Base-by-base conservation (phyloP, 78 protist species). In the Speleostelium caveatum region DNA sequence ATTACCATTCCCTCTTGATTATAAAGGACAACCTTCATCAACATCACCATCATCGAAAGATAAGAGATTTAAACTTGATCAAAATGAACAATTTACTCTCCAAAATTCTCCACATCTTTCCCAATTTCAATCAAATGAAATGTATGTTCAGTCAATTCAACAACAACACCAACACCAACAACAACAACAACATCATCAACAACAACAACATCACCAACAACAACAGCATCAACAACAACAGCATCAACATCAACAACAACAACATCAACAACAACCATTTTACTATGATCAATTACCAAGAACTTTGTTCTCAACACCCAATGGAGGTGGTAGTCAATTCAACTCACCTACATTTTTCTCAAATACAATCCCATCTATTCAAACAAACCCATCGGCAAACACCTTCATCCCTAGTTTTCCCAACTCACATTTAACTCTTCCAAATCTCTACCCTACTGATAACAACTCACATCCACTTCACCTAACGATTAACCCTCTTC, bases 131-230 rank as follows among this genome's bases (percentile, higher is more conserved):
- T 62, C n/a, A 32, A 32, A 62, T 32, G 19, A 5, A 14, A 19
- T 3, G 19, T 17, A 4, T 62, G n/a, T n/a, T n/a, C n/a, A n/a
- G n/a, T 5, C 39, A 26, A 32, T 12, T 30, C 32, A 32, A 4
- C 69, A 62, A 32, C 19, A 32, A 62, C 69, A 62, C 8, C 3
- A 32, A 32, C 36, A 24, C 3, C 69, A 62, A 33, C 4, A 24
- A 32, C 69, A 62, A 32, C 69, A 62, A 6, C 69, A 62, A 62
- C 69, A 14, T 33, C 69, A 62, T 6, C 69, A 62, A 24, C 69
- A 62, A 62, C 69, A 62, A 62, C 69, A 62, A 26, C 32, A 32
- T 17, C 19, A 62, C 8, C 4, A n/a, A n/a, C n/a, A n/a, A n/a
- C n/a, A n/a, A n/a, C n/a, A n/a, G n/a, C n/a, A n/a, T n/a, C n/a